Conservation (phyloP, 2,329 filamentous ascomycete species). For the Fusarium lyarnte region DNA sequence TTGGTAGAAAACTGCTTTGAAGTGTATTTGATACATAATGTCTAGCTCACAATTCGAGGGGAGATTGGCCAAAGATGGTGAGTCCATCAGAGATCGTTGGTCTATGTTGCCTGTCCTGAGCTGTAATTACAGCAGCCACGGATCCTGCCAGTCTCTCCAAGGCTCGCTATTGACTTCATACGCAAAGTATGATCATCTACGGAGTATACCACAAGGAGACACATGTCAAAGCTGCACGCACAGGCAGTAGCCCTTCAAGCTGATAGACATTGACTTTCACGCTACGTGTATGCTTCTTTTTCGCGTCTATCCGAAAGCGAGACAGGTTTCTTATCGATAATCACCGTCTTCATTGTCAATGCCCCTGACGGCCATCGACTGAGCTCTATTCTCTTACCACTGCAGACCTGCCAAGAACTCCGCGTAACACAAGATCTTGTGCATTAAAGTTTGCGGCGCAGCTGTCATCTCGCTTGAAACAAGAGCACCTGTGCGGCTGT, state of each 20-base stretch:
- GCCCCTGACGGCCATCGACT: not conserved
- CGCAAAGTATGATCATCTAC: too few relatives aligned
- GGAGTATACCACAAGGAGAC: not conserved
- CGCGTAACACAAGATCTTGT: not conserved
- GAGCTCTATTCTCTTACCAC: not conserved
- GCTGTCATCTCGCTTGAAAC: constrained; percentile 27
- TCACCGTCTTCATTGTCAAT: not conserved
- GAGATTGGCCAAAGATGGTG: not conserved
- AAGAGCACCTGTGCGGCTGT: constrained; percentile 4
- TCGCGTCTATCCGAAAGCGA: not conserved
- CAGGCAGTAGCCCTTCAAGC: not conserved
- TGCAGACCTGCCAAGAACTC: not conserved
- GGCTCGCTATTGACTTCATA: not conserved
- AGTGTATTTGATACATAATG: not conserved
- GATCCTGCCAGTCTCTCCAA: not conserved
- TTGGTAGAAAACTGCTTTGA: not conserved
- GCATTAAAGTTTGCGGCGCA: constrained; percentile 2
- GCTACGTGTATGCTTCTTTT: not conserved
- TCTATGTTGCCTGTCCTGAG: not conserved
- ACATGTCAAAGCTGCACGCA: not conserved
- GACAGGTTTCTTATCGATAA: not conserved
- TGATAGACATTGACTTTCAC: not conserved
- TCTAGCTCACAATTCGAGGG: not conserved
- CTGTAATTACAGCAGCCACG: not conserved
- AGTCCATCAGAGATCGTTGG: not conserved